Evolutionary conservation across 192 early-diverging fungal species (phyloP).

Genomic region (Rhizophagus clarus): DNA sequence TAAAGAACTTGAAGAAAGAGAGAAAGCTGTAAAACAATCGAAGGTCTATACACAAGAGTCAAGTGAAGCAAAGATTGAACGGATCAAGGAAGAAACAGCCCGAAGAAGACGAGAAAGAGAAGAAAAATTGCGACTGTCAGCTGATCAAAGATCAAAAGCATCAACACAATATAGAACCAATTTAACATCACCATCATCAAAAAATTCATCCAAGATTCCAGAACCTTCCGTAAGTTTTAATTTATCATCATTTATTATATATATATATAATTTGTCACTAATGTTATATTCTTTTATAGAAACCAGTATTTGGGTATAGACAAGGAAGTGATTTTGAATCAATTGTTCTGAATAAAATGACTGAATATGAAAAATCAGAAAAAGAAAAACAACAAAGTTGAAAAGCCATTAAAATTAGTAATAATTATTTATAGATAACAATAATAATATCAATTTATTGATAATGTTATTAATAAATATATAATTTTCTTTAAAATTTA

Average conservation of each 20-base stretch:
- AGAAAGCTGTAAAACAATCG: conserved; percentile 39
- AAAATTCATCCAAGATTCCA: not conserved
- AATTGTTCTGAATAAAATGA: conserved; percentile 9
- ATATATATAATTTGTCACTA: not conserved
- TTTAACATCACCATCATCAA: not conserved
- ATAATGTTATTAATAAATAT: too few relatives aligned
- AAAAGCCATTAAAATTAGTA: too few relatives aligned
- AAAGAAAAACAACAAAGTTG: not conserved
- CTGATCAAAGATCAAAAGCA: not conserved
- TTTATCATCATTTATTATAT: not conserved
- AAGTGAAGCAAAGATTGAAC: conserved; percentile 40
- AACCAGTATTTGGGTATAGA: not conserved
- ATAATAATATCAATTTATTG: too few relatives aligned
- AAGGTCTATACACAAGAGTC: conserved; percentile 37
- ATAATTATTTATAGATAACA: too few relatives aligned
- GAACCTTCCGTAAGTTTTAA: not conserved
- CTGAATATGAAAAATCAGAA: not conserved
- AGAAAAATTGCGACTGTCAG: conserved; percentile 20
- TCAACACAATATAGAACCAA: not conserved
- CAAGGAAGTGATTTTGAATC: not conserved
- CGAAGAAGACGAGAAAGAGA: conserved; percentile 34
- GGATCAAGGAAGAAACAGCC: conserved; percentile 39
- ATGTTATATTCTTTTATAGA: not conserved
- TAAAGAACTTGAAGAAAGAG: conserved; percentile 41
- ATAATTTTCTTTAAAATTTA: too few relatives aligned